A percentile compares a stretch with the other conserved stretches of the same genome.
Conservation (phyloP, 1,284 basidiomycete species). For the Rhizopogon hawkerae region DNA sequence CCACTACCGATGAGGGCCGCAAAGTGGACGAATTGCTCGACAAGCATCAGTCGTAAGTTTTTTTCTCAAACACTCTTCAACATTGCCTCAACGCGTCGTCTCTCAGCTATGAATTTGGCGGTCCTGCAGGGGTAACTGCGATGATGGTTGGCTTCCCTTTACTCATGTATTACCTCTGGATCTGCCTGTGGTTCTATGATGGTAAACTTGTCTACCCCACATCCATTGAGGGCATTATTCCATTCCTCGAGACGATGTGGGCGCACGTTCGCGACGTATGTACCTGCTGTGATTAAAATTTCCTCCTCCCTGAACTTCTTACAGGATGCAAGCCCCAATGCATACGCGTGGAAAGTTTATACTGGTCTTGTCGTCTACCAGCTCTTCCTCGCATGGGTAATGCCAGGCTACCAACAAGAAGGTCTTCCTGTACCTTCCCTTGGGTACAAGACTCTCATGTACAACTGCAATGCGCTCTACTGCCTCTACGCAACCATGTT, state of each 20-base stretch:
- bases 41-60: slow-evolving; percentile 60
- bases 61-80: not conserved
- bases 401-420: slow-evolving; percentile 91
- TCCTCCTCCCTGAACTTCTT: not conserved
- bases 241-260: slow-evolving; percentile 83
- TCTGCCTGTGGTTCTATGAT: slow-evolving; percentile 95
- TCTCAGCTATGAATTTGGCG: slow-evolving; percentile 88
- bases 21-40: slow-evolving; percentile 58
- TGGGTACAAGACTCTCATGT: slow-evolving; percentile 85
- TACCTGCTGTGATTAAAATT: slow-evolving; percentile 6
- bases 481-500: slow-evolving; percentile 84
- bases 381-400: slow-evolving; percentile 80
- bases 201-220: slow-evolving; percentile 75
- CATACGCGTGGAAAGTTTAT: slow-evolving; percentile 85
- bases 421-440: slow-evolving; percentile 90
- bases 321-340: slow-evolving; percentile 87
- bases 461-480: slow-evolving; percentile 92
- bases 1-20: slow-evolving; percentile 26
- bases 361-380: slow-evolving; percentile 85
- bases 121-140: slow-evolving; percentile 81
- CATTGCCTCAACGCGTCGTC: not conserved
- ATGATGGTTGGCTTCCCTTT: slow-evolving; percentile 95
- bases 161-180: slow-evolving; percentile 98
- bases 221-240: slow-evolving; percentile 64
- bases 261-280: slow-evolving; percentile 70